Percentiles rank a stretch among this genome's conserved stretches.
These are phyloP conservation scores for Brassica juncea DNA, from an alignment of 345 rosid genomes.

Conservation along the genomic window DNA sequence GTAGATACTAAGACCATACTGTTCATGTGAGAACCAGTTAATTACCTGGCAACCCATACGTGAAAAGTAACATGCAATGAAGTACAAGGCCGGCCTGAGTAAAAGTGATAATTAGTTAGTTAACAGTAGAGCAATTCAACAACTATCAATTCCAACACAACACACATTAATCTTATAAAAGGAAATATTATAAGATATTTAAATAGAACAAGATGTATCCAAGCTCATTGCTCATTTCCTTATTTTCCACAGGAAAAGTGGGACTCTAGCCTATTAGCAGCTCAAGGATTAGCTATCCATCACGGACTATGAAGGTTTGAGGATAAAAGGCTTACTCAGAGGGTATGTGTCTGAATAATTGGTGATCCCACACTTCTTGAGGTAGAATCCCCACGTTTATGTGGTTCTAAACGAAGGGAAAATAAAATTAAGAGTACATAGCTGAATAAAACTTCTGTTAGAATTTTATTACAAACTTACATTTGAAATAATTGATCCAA, in stretches of 20 bases:
- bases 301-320: constrained; percentile 19
- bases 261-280: constrained; percentile 10
- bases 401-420: constrained; percentile 53
- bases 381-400: constrained; percentile 56
- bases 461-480: constrained; percentile 49
- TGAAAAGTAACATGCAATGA: constrained; percentile 77
- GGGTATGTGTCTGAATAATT: constrained; percentile 62
- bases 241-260: background rate
- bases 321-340: constrained; percentile 59
- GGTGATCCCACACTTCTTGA: constrained; percentile 90
- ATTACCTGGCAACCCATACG: constrained; percentile 83
- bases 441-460: background rate
- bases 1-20: constrained; percentile 24
- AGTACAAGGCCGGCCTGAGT: constrained; percentile 78
- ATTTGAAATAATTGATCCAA: constrained; percentile 65
- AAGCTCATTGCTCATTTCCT: constrained; percentile 13
- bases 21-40: constrained; percentile 24
- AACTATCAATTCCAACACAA: constrained; percentile 8
- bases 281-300: constrained; percentile 18
- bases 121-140: constrained; percentile 21
- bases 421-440: constrained; percentile 10
- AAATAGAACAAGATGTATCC: background rate
- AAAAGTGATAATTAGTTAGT: constrained; percentile 32
- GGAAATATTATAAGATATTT: background rate
- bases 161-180: constrained; percentile 8